Base-by-base conservation (phyloP, 2,329 filamentous ascomycete genomes). In the Ophiostoma quercus region DNA sequence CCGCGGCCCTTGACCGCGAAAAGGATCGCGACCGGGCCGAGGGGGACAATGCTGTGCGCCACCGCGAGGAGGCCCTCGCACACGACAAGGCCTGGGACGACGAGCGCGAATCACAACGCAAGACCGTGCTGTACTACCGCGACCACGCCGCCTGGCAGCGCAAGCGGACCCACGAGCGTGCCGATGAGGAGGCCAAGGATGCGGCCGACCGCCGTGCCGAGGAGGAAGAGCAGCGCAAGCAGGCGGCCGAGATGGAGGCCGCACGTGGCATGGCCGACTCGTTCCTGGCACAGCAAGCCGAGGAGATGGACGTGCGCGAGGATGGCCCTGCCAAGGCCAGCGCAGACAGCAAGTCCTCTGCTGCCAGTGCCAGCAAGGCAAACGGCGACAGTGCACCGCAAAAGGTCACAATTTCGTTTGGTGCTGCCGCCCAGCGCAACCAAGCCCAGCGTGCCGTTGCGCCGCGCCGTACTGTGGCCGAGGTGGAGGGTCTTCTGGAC, bases 401-500 rank as follows among this genome's bases (percentile, higher is more conserved):
- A 39, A 29, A 41, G 67, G 96, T 98, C 85, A 98, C 97, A 79
- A 86, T 98, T 70, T 97, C 93, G 1, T 89, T 98, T 34, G 94
- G 94, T 69, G 92, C 92, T 0, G 92, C 94, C 0, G 92, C 92
- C 0, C 92, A 96, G 78, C 92, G 84, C 74, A 84, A 84, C 0
- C 84, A 87, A 67, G 85, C 85, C 0, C 85, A 86, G 71, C 82
- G 84, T 11, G 41, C 3, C 3, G 41, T 84, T 16, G 81, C 86
- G 0, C 83, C 86, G 71, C 87, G 92, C 71, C 90, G 93, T 72
- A 96, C 92, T 0, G 90, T 96, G 72, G 93, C 93, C 70, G 95
- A 99, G 77, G 92, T 99, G 69, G 95, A 98, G 82, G 92, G 92
- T 41, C 84, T 99, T 0, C 84, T 99, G 73, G 95, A 98, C 80